Conservation (phyloP, 23 red algal species). For the Gracilaria vermiculophylla region DNA sequence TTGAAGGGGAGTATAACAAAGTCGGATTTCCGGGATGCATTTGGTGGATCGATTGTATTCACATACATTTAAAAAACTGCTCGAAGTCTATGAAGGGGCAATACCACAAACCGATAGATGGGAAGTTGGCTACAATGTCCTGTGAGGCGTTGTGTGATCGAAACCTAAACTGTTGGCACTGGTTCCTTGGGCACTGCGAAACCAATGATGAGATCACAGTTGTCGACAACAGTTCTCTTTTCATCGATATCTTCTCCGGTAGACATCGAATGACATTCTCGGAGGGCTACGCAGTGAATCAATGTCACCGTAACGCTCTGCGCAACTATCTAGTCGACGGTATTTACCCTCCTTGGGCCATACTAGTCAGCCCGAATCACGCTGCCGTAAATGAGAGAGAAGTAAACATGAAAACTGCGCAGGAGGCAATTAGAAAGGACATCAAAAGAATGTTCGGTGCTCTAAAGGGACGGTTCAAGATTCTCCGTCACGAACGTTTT, state of each 20-base stretch:
- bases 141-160: slow-evolving; percentile 20
- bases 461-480: slow-evolving; percentile 22
- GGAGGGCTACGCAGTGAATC: neutral
- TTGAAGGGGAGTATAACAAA: neutral
- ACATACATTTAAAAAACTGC: slow-evolving; percentile 48
- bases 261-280: neutral
- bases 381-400: neutral
- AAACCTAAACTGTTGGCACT: slow-evolving; percentile 32
- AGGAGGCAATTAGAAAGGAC: slow-evolving; percentile 18
- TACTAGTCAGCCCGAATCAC: neutral
- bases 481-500: neutral
- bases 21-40: slow-evolving; percentile 10
- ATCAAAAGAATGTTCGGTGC: slow-evolving; percentile 9
- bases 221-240: neutral
- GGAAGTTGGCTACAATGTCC: slow-evolving; percentile 30
- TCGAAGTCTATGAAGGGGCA: slow-evolving; percentile 13
- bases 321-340: too few species aligned
- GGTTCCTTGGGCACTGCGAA: slow-evolving; percentile 4
- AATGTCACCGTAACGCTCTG: too few species aligned
- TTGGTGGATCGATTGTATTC: slow-evolving; percentile 29
- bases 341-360: slow-evolving; percentile 33
- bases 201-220: slow-evolving; percentile 39
- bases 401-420: neutral
- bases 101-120: slow-evolving; percentile 36
- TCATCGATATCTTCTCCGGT: neutral